Evolutionary conservation across 23 red algal genomes (phyloP).

Genomic region (Chondrus crispus): DNA sequence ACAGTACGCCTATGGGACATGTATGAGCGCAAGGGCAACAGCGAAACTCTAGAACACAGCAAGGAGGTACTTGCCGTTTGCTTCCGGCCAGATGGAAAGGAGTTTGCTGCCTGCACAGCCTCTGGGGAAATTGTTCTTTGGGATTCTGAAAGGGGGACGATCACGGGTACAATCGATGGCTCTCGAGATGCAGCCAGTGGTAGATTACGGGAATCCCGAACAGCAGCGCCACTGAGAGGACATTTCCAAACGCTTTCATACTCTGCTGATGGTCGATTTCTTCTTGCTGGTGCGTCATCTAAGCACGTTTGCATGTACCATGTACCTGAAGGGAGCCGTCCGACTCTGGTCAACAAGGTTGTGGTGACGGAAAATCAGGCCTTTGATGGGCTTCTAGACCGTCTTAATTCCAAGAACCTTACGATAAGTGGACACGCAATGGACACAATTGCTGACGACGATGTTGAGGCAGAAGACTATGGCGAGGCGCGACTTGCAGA

Average conservation of each 20-base stretch:
- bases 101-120: constrained; percentile 69
- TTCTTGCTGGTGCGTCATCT: constrained; percentile 80
- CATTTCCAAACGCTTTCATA: constrained; percentile 65
- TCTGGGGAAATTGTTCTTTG: constrained; percentile 82
- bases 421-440: constrained; percentile 56
- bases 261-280: constrained; percentile 88
- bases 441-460: constrained; percentile 52
- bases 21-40: constrained; percentile 68
- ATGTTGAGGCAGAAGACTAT: constrained; percentile 51
- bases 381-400: constrained; percentile 74
- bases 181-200: constrained; percentile 78
- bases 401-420: constrained; percentile 73
- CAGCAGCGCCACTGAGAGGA: constrained; percentile 40
- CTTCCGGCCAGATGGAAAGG: constrained; percentile 83
- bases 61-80: constrained; percentile 86
- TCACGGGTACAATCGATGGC: constrained; percentile 81
- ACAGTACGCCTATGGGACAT: constrained; percentile 92
- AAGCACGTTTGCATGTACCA: constrained; percentile 74
- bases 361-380: constrained; percentile 66
- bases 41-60: constrained; percentile 70
- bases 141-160: constrained; percentile 54
- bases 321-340: constrained; percentile 40
- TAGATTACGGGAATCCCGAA: constrained; percentile 52
- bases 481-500: constrained; percentile 25
- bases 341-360: constrained; percentile 46